Conservation (phyloP, 2,329 filamentous ascomycete genomes). For the Pestalotiopsis fici region DNA sequence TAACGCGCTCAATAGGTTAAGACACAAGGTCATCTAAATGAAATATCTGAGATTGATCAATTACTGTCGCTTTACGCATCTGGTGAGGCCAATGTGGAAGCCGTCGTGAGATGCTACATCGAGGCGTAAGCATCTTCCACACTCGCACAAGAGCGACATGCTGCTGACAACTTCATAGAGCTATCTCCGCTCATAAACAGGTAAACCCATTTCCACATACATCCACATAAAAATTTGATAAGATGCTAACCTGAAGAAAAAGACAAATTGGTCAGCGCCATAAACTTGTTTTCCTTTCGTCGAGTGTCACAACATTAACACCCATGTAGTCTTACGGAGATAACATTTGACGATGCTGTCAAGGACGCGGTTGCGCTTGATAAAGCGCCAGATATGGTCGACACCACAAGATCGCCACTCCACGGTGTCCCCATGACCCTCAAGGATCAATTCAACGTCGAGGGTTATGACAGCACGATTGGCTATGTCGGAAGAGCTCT, state of each 20-base stretch:
- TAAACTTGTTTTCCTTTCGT: not conserved
- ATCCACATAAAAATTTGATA: not conserved
- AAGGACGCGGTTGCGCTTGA: slow-evolving; percentile 23
- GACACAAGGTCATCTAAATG: not conserved
- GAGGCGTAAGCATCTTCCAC: not conserved
- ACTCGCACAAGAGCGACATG: not conserved
- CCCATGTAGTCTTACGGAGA: slow-evolving; percentile 23
- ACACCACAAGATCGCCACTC: slow-evolving; percentile 18
- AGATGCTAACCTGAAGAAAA: not conserved
- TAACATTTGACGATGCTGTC: slow-evolving; percentile 24
- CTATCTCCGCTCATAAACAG: not conserved
- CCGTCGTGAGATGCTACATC: slow-evolving; percentile 1
- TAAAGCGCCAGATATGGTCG: slow-evolving; percentile 10
- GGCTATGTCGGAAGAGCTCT: slow-evolving; percentile 57
- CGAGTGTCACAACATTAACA: too few relatives aligned
- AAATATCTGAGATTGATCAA: not conserved
- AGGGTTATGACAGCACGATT: slow-evolving; percentile 57
- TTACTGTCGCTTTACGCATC: not conserved
- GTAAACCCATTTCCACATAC: too few relatives aligned
- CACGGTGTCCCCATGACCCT: slow-evolving; percentile 32
- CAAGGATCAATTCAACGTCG: slow-evolving; percentile 65
- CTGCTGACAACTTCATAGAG: not conserved
- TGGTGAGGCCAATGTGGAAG: not conserved
- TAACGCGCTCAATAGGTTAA: not conserved
- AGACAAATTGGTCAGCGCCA: slow-evolving; percentile 6